A percentile compares a stretch with the other conserved stretches of the same genome.
These are phyloP conservation scores for Penicillium maclennaniae DNA, from an alignment of 495 filamentous ascomycete species.

Conservation along the genomic window DNA sequence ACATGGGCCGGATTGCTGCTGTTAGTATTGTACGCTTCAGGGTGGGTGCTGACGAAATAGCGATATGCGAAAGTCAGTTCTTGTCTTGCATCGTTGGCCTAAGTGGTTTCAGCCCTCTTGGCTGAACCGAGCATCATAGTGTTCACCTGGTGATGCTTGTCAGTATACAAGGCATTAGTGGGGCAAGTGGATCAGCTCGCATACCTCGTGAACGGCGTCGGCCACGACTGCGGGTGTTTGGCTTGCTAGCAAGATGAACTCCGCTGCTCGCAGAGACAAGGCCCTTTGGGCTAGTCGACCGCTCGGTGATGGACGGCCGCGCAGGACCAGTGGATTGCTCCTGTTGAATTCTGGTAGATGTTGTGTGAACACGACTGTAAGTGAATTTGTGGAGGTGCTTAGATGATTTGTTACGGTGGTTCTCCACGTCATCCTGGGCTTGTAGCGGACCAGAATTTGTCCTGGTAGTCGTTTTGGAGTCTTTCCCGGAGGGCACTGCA, in stretches of 20 bases:
- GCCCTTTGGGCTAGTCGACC: constrained; percentile 17
- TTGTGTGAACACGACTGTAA: constrained; percentile 22
- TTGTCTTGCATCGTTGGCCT: neutral
- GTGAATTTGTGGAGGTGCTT: constrained; percentile 24
- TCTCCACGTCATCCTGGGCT: constrained; percentile 2
- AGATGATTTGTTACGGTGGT: constrained; percentile 7
- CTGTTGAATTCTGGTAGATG: constrained; percentile 6
- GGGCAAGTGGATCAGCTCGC: neutral
- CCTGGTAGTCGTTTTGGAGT: neutral
- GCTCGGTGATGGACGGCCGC: neutral
- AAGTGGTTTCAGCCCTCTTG: constrained; percentile 13
- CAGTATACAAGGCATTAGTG: neutral
- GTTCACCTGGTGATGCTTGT: constrained; percentile 25
- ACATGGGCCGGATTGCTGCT: neutral
- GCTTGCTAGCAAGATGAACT: neutral
- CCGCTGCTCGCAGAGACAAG: constrained; percentile 22
- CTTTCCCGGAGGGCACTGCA: neutral
- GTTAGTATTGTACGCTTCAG: neutral
- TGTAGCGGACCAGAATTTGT: neutral
- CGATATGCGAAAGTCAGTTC: neutral
- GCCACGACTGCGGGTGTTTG: constrained; percentile 12
- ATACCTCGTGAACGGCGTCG: constrained; percentile 29
- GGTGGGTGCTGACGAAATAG: neutral
- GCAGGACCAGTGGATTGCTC: neutral
- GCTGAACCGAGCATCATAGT: constrained; percentile 35